These are phyloP conservation scores for Metschnikowia peoriensis DNA, from an alignment of 805 yeast species.

Conservation along the genomic window DNA sequence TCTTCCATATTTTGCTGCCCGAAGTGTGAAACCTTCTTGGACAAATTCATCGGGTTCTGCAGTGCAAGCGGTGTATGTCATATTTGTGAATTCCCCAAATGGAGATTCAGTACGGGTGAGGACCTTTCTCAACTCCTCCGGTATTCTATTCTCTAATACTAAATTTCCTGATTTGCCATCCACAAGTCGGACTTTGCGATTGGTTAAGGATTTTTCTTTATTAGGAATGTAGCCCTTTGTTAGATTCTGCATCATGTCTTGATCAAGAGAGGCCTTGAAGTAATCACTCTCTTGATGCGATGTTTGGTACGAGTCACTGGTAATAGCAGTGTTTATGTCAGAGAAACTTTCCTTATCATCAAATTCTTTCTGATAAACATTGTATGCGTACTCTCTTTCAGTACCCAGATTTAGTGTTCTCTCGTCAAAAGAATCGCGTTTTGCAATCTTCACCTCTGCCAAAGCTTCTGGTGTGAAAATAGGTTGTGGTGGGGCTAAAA, in stretches of 20 bases:
- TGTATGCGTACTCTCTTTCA: constrained; percentile 31
- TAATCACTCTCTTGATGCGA: constrained; percentile 34
- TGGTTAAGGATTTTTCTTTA: constrained; percentile 64
- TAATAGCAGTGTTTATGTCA: constrained; percentile 30
- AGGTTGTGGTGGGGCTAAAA: constrained; percentile 64
- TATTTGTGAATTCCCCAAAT: constrained; percentile 88
- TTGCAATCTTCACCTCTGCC: constrained; percentile 51
- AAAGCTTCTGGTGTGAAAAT: constrained; percentile 60
- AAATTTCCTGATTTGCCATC: constrained; percentile 68
- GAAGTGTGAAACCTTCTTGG: constrained; percentile 74
- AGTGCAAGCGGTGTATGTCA: constrained; percentile 97
- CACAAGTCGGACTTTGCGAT: constrained; percentile 70
- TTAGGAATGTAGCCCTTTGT: constrained; percentile 47
- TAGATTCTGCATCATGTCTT: constrained; percentile 46
- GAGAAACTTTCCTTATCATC: constrained; percentile 34
- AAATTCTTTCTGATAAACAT: constrained; percentile 34
- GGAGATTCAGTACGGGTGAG: constrained; percentile 75
- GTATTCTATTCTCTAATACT: constrained; percentile 91
- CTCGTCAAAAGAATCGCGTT: constrained; percentile 27
- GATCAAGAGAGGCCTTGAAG: constrained; percentile 46
- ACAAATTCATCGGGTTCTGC: constrained; percentile 86
- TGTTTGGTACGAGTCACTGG: constrained; percentile 30
- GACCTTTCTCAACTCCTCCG: constrained; percentile 80
- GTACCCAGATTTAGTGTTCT: constrained; percentile 29
- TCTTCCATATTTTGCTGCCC: constrained; percentile 83